These are phyloP conservation scores for Sonneratia alba DNA, from an alignment of 345 rosid genomes.

Conservation along the genomic window DNA sequence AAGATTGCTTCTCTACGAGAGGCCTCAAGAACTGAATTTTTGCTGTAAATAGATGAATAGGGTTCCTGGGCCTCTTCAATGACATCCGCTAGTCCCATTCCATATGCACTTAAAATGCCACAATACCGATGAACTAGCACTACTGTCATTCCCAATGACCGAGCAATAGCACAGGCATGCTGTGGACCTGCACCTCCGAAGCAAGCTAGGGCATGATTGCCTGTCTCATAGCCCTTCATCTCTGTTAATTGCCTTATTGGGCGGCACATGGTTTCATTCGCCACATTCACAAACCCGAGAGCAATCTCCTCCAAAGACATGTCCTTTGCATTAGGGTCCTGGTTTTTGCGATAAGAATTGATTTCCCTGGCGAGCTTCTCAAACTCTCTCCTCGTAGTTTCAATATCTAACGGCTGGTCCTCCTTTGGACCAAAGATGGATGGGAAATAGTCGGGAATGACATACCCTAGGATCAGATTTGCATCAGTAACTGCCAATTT, in stretches of 20 bases:
- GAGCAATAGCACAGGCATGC: constrained; percentile 19
- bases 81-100: constrained; percentile 86
- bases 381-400: constrained; percentile 66
- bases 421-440: constrained; percentile 86
- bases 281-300: constrained; percentile 83
- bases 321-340: constrained; percentile 59
- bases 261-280: constrained; percentile 97
- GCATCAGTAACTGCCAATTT: constrained; percentile 93
- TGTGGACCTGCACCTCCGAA: constrained; percentile 99
- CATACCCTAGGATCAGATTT: constrained; percentile 72
- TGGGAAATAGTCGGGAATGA: constrained; percentile 90
- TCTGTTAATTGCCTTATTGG: constrained; percentile 92
- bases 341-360: constrained; percentile 69
- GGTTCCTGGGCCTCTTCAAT: constrained; percentile 96
- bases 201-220: constrained; percentile 87
- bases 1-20: constrained; percentile 50
- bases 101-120: no score
- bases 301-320: constrained; percentile 88
- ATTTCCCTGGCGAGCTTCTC: constrained; percentile 64
- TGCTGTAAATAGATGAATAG: constrained; percentile 70
- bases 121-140: no score
- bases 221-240: constrained; percentile 98
- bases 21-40: constrained; percentile 56
- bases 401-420: constrained; percentile 68
- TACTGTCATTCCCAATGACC: no score